Evolutionary conservation across 805 yeast species (phyloP).

Genomic region (Hemisphaericaspora nanyangensis): DNA sequence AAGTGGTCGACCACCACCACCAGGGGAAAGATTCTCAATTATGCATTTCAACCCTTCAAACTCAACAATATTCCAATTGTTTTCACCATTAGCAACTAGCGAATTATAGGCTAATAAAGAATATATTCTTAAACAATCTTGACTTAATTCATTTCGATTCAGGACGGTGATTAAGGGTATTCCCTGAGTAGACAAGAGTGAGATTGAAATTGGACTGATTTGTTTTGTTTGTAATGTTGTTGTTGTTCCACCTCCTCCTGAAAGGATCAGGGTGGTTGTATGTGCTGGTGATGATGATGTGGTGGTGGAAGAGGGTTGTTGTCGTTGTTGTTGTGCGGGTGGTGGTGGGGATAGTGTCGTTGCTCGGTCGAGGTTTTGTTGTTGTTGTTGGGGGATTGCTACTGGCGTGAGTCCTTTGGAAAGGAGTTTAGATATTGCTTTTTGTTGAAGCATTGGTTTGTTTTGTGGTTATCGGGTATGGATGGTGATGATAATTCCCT

Average conservation of each 20-base stretch:
- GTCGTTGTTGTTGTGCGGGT: constrained; percentile 1
- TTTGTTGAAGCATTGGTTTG: constrained; percentile 34
- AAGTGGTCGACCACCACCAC: not conserved
- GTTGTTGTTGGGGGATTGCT: constrained; percentile 2
- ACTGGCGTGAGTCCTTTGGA: constrained; percentile 26
- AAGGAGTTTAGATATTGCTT: constrained; percentile 32
- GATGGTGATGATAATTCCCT: too few relatives aligned
- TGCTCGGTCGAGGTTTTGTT: not conserved
- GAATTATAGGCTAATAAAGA: constrained; percentile 32
- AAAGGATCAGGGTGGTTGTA: too few relatives aligned
- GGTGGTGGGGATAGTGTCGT: not conserved
- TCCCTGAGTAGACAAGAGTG: constrained; percentile 34
- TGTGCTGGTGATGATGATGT: not conserved
- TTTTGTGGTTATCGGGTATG: constrained; percentile 1
- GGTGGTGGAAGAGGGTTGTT: constrained; percentile 1
- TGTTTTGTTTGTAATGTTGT: constrained; percentile 1
- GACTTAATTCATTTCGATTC: constrained; percentile 7
- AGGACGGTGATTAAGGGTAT: constrained; percentile 37
- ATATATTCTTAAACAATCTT: constrained; percentile 31
- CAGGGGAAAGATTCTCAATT: not conserved
- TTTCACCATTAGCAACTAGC: constrained; percentile 5
- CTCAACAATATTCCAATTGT: constrained; percentile 26
- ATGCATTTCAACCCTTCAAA: constrained; percentile 23
- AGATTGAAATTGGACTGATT: constrained; percentile 24
- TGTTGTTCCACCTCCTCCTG: constrained; percentile 1